Percentiles rank a stretch among this genome's conserved stretches.
Evolutionary conservation across 2,329 filamentous ascomycete genomes (phyloP).

Genomic region (Drechslerella stenobrocha): DNA sequence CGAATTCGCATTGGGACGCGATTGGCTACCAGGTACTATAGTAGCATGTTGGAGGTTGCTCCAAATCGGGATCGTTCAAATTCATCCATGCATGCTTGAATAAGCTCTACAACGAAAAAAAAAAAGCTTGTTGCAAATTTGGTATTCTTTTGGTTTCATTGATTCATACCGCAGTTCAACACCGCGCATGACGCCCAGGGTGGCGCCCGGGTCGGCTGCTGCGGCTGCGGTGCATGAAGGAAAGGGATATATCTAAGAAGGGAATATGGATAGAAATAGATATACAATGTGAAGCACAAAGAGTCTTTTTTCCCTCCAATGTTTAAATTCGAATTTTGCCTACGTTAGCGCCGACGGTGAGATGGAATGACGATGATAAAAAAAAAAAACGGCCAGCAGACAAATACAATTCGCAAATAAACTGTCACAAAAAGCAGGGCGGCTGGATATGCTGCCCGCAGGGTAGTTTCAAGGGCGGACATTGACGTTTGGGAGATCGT

Average conservation of each 20-base stretch:
- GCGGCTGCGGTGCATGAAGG: background rate
- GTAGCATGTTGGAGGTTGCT: no score
- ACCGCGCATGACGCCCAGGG: background rate
- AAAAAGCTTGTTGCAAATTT: background rate
- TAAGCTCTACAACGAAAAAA: no score
- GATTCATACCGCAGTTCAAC: no score
- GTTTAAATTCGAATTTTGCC: conserved; percentile 4
- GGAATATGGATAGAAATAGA: conserved; percentile 10
- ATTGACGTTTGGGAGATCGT: no score
- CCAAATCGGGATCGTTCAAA: no score
- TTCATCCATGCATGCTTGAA: no score
- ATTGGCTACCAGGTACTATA: no score
- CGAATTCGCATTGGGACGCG: no score
- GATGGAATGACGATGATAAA: background rate
- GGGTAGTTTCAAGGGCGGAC: no score
- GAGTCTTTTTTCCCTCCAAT: conserved; percentile 7
- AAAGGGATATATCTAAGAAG: background rate
- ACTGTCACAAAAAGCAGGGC: background rate
- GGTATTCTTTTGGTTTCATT: background rate
- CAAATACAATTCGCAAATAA: conserved; percentile 8
- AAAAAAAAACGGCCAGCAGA: conserved; percentile 5
- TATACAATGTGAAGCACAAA: conserved; percentile 23
- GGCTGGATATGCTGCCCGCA: background rate
- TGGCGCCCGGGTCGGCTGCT: background rate
- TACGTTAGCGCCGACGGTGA: conserved; percentile 15